Evolutionary conservation across 495 filamentous ascomycete species (phyloP), one percentile per base, ranked within the genome.

Genomic region (Hypoxylon cercidicola): DNA sequence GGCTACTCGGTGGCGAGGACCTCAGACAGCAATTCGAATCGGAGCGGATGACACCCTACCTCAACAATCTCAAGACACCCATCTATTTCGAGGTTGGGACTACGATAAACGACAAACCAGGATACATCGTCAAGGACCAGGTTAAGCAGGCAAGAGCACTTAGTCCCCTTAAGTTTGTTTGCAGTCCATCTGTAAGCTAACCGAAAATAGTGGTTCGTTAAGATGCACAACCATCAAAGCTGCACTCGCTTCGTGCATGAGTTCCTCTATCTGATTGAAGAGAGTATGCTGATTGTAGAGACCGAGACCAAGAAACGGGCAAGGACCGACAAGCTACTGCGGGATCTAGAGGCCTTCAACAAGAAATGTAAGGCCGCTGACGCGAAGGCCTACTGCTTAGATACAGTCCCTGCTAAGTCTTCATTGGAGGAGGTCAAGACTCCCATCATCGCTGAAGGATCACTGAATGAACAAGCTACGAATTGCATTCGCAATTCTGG

Each of bases 1-100:
- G 74, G 76, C 32, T 75, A 16, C 64, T 77, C 0, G 71, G 72
- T 40, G 75, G 72, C 15, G 45, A 61, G 10, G n/a, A 53, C 13
- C 19, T 61, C 19, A 46, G 58, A 16, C 0, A 13, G 4, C 4
- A 52, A 8, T 60, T 60, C 11, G 47, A 52, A 13, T 13, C 44
- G 1, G 28, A 13, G 4, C 48, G 39, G 8, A 60, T 60, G 28
- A 35, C 39, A 0, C 12, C 1, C 3, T 46, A 60, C 35, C 37
- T 53, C 12, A 34, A 39, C 8, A 34, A 32, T 2, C 5, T 9
- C 13, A 13, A 57, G 5, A 60, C 47, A 4, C 19, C 23, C 1
- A 53, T 60, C 12, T 60, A 60, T 5, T 60, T 60, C 13, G 48
- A 46, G 2, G 12, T 60, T 6, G 30, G 45, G 8, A 5, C 11